Base-by-base conservation (phyloP, 441 rosid genomes). In the Populus tomentosa region DNA sequence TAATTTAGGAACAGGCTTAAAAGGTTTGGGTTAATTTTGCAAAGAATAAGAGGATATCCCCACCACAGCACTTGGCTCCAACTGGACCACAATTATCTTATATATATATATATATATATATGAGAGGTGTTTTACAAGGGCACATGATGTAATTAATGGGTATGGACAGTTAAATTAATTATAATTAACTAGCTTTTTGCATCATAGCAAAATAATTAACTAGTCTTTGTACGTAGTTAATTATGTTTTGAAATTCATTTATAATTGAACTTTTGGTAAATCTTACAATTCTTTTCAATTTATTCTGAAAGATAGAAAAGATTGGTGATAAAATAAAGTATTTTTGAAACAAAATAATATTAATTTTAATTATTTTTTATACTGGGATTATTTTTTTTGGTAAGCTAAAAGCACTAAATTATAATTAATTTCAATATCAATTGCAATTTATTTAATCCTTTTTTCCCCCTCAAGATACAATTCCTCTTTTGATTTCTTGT, bases 61-160 rank as follows among this genome's bases (percentile, higher is more conserved):
- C 38, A 73, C 63, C 80, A 23, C 71, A 68, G 71, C 72, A 70
- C 63, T 63, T 36, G 59, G 71, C 77, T 53, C 7, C 46, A 66
- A 69, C 38, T 42, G 84, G 80, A 82, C 84, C 82, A 72, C 82
- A 59, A 30, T 28, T 46, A 46, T 46, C 13, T 46, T 0, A 24
- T 24, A n/a, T n/a, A n/a, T n/a, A n/a, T n/a, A n/a, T 24, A 24
- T 24, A 24, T 24, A 24, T 64, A 53, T 13, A 28, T 28, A 36
- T 69, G 74, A 23, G 36, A 78, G 24, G 77, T 73, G 46, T 81
- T 71, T 68, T 28, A 35, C 72, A n/a, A 38, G 64, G 70, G 73
- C 80, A 79, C 74, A 73, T 82, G 84, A 71, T 79, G 32, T 30
- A 30, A 38, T 75, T 70, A 30, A 63, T 75, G 81, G 67, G 28